phyloP scores from a whole-genome alignment of 2,329 filamentous ascomycete genomes.

The Verticillium alfalfae region DNA sequence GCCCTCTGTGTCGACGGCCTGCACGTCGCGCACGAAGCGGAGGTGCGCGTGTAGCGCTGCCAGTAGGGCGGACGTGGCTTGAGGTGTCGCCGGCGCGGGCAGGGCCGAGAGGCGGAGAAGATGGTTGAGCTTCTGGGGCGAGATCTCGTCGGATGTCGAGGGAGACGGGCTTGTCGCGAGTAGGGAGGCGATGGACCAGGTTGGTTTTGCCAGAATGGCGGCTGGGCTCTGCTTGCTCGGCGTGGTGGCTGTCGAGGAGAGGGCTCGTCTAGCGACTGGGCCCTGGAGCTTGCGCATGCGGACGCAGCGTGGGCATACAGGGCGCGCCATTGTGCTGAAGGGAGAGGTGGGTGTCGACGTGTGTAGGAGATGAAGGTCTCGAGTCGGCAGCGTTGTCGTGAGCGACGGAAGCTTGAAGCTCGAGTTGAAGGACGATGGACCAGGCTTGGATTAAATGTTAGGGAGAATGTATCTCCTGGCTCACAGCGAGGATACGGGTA shows the following conservation, averaged over 20 bases:
- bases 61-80: constrained; percentile 67
- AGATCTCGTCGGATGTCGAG: constrained; percentile 40
- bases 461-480: not conserved
- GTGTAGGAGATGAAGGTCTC: not conserved
- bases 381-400: not conserved
- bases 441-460: not conserved
- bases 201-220: constrained; percentile 56
- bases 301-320: constrained; percentile 3
- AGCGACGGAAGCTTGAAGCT: not conserved
- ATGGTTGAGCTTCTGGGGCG: constrained; percentile 67
- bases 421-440: not conserved
- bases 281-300: constrained; percentile 1
- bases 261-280: not conserved
- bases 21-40: constrained; percentile 83
- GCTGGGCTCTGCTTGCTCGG: constrained; percentile 4
- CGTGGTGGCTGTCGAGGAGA: not conserved
- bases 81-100: constrained; percentile 57
- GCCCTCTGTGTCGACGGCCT: constrained; percentile 67
- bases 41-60: constrained; percentile 74
- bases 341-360: not conserved
- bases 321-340: not conserved
- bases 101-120: constrained; percentile 86
- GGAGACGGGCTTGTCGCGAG: constrained; percentile 34
- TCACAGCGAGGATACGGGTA: not conserved
- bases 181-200: constrained; percentile 78